These are phyloP conservation scores for Acacia pycnantha DNA, from an alignment of 331 rosid genomes.

Conservation along the genomic window DNA sequence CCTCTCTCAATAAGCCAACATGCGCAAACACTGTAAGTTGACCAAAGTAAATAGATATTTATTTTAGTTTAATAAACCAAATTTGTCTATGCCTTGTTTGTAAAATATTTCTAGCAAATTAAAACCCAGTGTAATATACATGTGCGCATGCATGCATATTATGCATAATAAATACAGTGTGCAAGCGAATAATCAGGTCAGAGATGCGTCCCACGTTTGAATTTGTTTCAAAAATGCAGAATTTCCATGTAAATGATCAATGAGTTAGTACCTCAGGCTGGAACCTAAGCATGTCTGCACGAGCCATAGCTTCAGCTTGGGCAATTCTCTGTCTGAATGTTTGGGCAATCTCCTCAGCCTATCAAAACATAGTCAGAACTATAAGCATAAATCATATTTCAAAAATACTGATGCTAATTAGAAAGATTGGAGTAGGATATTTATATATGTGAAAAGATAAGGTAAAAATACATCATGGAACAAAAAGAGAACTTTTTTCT, in stretches of 20 bases:
- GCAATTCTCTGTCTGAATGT: conserved; percentile 95
- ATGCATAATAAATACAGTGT: background rate
- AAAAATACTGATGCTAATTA: conserved; percentile 24
- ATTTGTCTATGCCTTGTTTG: background rate
- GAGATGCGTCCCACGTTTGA: background rate
- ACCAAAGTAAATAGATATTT: background rate
- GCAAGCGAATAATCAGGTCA: background rate
- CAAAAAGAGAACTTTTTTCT: background rate
- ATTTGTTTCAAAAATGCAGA: background rate
- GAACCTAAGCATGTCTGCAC: conserved; percentile 89
- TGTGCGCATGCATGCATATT: background rate
- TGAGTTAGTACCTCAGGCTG: conserved; percentile 78
- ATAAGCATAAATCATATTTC: background rate
- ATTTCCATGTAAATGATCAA: conserved; percentile 21
- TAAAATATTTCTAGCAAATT: background rate
- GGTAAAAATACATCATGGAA: conserved; percentile 7
- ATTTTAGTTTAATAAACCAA: background rate
- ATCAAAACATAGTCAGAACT: conserved; percentile 31
- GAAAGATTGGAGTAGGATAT: conserved; percentile 7
- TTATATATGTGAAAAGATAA: background rate
- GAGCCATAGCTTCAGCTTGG: conserved; percentile 99
- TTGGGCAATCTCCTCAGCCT: conserved; percentile 99
- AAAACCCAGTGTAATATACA: background rate
- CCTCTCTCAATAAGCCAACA: background rate
- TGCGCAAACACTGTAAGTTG: background rate